These are phyloP conservation scores for Adansonia rubrostipa DNA, from an alignment of 441 rosid species.

Conservation along the genomic window DNA sequence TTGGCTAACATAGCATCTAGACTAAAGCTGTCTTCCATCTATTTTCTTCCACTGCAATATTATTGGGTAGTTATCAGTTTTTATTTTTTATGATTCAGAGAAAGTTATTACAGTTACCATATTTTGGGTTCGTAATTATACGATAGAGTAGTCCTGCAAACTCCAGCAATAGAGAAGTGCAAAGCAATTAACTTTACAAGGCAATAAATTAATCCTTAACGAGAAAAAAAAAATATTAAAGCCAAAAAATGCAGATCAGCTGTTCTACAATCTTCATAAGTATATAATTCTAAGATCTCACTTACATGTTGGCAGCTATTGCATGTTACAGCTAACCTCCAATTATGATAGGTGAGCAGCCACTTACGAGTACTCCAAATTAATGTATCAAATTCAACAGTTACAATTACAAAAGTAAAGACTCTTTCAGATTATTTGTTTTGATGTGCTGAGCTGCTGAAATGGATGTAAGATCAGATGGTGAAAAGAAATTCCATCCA, in stretches of 20 bases:
- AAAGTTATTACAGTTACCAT: background rate
- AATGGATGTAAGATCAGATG: conserved; percentile 19
- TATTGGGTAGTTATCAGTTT: background rate
- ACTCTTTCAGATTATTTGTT: too few relatives aligned
- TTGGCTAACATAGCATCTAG: conserved; percentile 8
- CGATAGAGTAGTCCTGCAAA: background rate
- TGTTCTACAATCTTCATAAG: background rate
- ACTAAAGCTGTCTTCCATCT: background rate
- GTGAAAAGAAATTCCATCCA: conserved; percentile 24
- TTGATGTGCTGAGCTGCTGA: conserved; percentile 5
- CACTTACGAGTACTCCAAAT: background rate
- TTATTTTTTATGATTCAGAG: background rate
- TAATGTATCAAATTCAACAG: conserved; percentile 9
- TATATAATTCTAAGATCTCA: background rate
- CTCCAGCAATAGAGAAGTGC: background rate
- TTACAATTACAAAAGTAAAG: background rate
- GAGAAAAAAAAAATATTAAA: background rate
- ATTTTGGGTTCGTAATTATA: conserved; percentile 2
- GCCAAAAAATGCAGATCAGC: background rate
- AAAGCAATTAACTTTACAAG: conserved; percentile 18
- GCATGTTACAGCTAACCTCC: background rate
- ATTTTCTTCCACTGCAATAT: conserved; percentile 14
- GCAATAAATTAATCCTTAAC: background rate
- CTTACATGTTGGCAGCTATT: background rate
- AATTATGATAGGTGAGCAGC: background rate